Evolutionary conservation across 1,284 basidiomycete species (phyloP), one percentile per base, ranked within the genome.

Genomic region (Trichosporon coremiiforme): DNA sequence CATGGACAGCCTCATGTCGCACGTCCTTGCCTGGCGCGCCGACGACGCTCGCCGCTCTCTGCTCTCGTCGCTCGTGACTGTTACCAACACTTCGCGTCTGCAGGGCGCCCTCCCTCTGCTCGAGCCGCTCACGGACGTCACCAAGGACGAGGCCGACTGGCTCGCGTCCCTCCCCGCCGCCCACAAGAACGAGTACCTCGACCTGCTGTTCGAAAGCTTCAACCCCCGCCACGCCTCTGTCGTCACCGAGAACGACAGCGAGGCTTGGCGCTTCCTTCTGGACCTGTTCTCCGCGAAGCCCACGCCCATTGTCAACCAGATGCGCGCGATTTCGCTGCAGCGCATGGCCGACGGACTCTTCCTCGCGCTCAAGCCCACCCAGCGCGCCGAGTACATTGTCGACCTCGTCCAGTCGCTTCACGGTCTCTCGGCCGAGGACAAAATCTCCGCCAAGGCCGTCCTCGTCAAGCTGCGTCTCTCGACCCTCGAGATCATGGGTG

Each of bases 1-100:
- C 63, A 79, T 94, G 45, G 93, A 90, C 78, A 96, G 88, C 82
- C 81, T 98, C 1, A 83, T 93, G 15, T 96, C 95, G 2, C 96
- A 98, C 80, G 86, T 91, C 65, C 86, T 88, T 45, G 88, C 88
- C 5, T 88, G 91, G 78, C 84, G 86, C 4, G 80, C 87, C 6
- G 80, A 87, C 4, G 71, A 77, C 0, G 86, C 88, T 41, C 88
- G 89, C 68, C 80, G 88, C 13, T 81, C 84, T 8, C 82, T 98
- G 1, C 85, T 98, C 29, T 84, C 83, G 53, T 86, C 87, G 25
- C 79, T 94, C 7, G 84, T 85, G 60, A 84, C 85, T 9, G 86
- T 94, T n/a, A 84, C 87, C 7, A 90, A 91, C 78, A 79, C 85
- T 57, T 85, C 87, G 17, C 93, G 92, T 80, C 84, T 89, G 9